phyloP scores from a whole-genome alignment of 1,284 basidiomycete species.

The Megacollybia platyphylla region DNA sequence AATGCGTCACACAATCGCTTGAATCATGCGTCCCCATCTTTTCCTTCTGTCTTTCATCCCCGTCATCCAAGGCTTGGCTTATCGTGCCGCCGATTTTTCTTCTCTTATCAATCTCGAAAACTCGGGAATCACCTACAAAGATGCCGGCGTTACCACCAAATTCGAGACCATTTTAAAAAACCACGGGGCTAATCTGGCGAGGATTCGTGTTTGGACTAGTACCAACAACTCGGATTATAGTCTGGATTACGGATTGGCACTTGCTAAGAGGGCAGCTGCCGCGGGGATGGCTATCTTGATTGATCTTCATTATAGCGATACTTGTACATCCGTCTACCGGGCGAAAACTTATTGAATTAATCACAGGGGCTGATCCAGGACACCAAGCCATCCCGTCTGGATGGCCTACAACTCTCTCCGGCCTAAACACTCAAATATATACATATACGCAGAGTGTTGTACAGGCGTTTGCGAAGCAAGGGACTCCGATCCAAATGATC shows the following conservation, averaged over 20 bases:
- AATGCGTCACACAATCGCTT: too few relatives aligned
- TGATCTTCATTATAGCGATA: slow-evolving; percentile 55
- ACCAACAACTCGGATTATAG: slow-evolving; percentile 35
- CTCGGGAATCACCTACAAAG: slow-evolving; percentile 34
- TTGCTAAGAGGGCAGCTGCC: slow-evolving; percentile 42
- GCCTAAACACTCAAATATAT: slow-evolving; percentile 41
- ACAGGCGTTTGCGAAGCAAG: slow-evolving; percentile 34
- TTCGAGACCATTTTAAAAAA: slow-evolving; percentile 43
- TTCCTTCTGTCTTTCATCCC: not conserved
- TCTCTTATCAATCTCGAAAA: slow-evolving; percentile 43
- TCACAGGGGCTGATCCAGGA: slow-evolving; percentile 48
- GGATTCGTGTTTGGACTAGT: slow-evolving; percentile 52
- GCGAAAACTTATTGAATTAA: not conserved
- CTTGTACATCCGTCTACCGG: slow-evolving; percentile 23
- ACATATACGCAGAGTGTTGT: slow-evolving; percentile 42
- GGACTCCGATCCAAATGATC: slow-evolving; percentile 42
- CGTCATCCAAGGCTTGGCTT: slow-evolving; percentile 11
- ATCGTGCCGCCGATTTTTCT: slow-evolving; percentile 48
- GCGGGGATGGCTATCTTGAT: slow-evolving; percentile 46
- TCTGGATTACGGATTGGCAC: slow-evolving; percentile 35
- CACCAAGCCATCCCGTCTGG: slow-evolving; percentile 45
- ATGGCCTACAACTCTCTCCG: slow-evolving; percentile 39
- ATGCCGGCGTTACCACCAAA: slow-evolving; percentile 22
- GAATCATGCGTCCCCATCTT: not conserved
- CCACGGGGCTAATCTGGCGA: slow-evolving; percentile 43